A percentile compares a stretch with the other conserved stretches of the same genome.
Conservation (phyloP, 116 monocot species). For the Papilionanthe hybrid region DNA sequence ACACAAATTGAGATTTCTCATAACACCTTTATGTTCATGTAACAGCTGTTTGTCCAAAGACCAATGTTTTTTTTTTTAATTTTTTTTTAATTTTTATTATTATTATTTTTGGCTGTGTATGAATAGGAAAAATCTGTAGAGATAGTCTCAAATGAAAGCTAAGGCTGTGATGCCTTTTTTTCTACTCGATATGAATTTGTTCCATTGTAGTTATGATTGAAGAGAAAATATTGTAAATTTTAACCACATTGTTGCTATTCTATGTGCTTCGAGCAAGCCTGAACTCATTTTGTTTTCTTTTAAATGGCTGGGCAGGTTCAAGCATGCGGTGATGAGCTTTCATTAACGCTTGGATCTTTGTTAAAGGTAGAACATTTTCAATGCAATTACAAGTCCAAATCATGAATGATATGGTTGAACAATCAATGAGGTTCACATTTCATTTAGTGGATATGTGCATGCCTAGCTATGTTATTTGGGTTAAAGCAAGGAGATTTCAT, state of each 20-base stretch:
- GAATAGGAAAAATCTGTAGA: conserved; percentile 10
- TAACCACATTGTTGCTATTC: neutral
- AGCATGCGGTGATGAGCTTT: neutral
- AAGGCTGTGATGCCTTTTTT: neutral
- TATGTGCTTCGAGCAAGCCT: neutral
- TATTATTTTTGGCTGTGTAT: too few species aligned
- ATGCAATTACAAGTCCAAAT: too few species aligned
- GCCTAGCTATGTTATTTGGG: too few species aligned
- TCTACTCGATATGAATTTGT: neutral
- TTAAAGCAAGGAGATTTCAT: too few species aligned
- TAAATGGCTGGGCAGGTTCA: neutral
- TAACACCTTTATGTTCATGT: conserved; percentile 13
- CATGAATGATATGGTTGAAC: too few species aligned
- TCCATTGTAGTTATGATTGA: neutral
- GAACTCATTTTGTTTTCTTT: neutral
- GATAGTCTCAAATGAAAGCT: conserved; percentile 2
- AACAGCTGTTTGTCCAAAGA: conserved; percentile 11
- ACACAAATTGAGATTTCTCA: conserved; percentile 4
- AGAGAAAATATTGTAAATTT: neutral
- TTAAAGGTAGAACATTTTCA: too few species aligned
- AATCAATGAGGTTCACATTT: too few species aligned
- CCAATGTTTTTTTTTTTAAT: neutral
- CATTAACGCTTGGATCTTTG: neutral
- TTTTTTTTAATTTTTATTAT: too few species aligned
- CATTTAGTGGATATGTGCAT: too few species aligned